phyloP scores from a whole-genome alignment of 306 rosid genomes.

The Pterocarpus macrocarpus region DNA sequence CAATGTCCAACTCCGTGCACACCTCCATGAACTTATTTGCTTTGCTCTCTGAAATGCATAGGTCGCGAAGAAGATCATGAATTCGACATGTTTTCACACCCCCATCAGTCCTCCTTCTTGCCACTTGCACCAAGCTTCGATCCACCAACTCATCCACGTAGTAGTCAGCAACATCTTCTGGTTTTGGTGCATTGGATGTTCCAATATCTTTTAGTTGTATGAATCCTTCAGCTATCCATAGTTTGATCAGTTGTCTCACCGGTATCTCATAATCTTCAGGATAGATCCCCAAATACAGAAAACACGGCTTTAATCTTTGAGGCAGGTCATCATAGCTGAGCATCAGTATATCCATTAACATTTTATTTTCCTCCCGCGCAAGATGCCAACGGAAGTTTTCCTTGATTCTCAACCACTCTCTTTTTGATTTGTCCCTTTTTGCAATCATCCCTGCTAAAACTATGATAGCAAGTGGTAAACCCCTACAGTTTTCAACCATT shows the following conservation, averaged over 20 bases:
- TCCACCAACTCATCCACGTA: neutral
- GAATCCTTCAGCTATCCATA: neutral
- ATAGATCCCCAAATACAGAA: neutral
- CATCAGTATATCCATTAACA: neutral
- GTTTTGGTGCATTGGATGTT: neutral
- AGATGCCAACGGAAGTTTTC: neutral
- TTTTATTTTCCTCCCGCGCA: neutral
- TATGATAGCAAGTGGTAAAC: conserved; percentile 22
- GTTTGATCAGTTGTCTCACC: neutral
- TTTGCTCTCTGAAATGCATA: neutral
- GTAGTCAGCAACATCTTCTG: neutral
- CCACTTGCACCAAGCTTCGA: neutral
- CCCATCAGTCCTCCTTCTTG: neutral
- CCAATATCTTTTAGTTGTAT: neutral
- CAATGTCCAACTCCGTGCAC: neutral
- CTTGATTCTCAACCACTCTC: conserved; percentile 6
- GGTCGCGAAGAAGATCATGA: neutral
- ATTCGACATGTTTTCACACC: neutral
- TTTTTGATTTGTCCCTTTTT: neutral
- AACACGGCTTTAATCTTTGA: neutral
- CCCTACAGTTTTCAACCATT: conserved; percentile 6
- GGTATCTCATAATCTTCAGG: neutral
- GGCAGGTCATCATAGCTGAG: neutral
- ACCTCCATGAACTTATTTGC: neutral
- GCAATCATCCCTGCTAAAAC: conserved; percentile 6